Base-by-base conservation (phyloP, 2,329 filamentous ascomycete species). In the Aaosphaeria pasadenensis region DNA sequence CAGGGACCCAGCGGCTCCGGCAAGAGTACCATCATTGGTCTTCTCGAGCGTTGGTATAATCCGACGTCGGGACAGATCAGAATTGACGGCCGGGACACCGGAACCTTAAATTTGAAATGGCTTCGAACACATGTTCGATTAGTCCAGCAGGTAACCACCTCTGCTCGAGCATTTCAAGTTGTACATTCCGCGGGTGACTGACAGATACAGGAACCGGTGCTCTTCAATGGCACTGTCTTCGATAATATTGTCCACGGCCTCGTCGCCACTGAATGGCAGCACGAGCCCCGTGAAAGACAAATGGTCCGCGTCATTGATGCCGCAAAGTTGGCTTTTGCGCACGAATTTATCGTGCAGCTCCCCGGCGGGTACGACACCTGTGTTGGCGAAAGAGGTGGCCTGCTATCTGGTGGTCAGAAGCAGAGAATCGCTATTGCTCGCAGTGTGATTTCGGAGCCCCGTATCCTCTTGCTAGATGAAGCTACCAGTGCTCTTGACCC, bases 351-450 rank as follows among this genome's bases (percentile, higher is more conserved):
- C 55, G 79, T 77, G 2, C 71, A 77, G n/a, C 79, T 96, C 1
- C 90, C 91, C 0, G 87, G 96, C 60, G 88, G 88, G 1, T 96
- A 96, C 62, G 82, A 95, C 56, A 96, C 91, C 0, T 84, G 94
- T 54, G 91, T 96, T 17, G 92, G 91, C 49, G 89, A 96, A 70
- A 85, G 91, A 54, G 91, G 91, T 5, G 94, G 95, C 66, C 74
- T 95, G 44, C 78, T 96, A 6, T 94, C 88, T 46, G 91, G 91
- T 66, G 91, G 91, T 32, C 91, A 96, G 72, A 95, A 95, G 71
- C 91, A 96, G 30, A 87, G 91, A 57, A 92, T 96, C 64, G 90
- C 91, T 7, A 95, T 96, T 71, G 90, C 91, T 5, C 80, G 90
- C 62, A 90, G 90, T 31, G 82, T 95, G 50, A 88, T 95, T 39